These are phyloP conservation scores for Penicillium psychrofluorescens DNA, from an alignment of 495 filamentous ascomycete genomes.

Conservation along the genomic window DNA sequence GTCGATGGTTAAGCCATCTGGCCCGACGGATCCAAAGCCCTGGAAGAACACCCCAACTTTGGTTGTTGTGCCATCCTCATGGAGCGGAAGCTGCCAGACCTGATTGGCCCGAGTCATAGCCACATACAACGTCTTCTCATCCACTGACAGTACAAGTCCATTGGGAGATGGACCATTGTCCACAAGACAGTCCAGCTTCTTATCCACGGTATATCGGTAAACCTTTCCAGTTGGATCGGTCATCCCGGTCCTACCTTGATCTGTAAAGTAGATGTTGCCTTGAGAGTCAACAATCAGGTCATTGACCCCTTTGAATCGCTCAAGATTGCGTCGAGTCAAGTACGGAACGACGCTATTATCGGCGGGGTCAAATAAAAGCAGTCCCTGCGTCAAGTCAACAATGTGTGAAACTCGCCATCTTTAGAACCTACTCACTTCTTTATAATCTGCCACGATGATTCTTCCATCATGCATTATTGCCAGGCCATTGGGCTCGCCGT, in stretches of 20 bases:
- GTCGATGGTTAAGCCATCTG: slow-evolving; percentile 19
- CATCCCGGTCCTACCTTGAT: slow-evolving; percentile 26
- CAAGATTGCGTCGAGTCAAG: slow-evolving; percentile 17
- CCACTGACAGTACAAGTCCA: slow-evolving; percentile 14
- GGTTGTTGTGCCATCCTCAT: slow-evolving; percentile 19
- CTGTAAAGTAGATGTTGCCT: slow-evolving; percentile 21
- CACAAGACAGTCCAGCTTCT: slow-evolving; percentile 16
- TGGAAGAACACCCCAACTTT: slow-evolving; percentile 20
- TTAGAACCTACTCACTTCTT: slow-evolving; percentile 7
- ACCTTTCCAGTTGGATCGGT: slow-evolving; percentile 22
- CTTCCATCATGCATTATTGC: slow-evolving; percentile 12
- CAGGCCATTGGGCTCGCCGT: slow-evolving; percentile 23
- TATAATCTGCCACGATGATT: slow-evolving; percentile 22
- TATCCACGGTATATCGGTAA: slow-evolving; percentile 11
- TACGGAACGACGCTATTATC: slow-evolving; percentile 2
- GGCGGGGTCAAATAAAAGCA: slow-evolving; percentile 13
- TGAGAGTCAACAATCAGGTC: slow-evolving; percentile 19
- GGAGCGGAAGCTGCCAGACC: slow-evolving; percentile 19
- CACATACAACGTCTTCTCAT: slow-evolving; percentile 19
- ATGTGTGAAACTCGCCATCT: not conserved
- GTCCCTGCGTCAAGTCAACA: slow-evolving; percentile 5
- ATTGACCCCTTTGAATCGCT: slow-evolving; percentile 26
- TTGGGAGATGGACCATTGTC: slow-evolving; percentile 22
- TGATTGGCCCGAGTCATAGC: slow-evolving; percentile 24
- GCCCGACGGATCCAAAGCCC: slow-evolving; percentile 18